These are phyloP conservation scores for Neocucurbitaria cava DNA, from an alignment of 2,329 filamentous ascomycete genomes.

Conservation along the genomic window DNA sequence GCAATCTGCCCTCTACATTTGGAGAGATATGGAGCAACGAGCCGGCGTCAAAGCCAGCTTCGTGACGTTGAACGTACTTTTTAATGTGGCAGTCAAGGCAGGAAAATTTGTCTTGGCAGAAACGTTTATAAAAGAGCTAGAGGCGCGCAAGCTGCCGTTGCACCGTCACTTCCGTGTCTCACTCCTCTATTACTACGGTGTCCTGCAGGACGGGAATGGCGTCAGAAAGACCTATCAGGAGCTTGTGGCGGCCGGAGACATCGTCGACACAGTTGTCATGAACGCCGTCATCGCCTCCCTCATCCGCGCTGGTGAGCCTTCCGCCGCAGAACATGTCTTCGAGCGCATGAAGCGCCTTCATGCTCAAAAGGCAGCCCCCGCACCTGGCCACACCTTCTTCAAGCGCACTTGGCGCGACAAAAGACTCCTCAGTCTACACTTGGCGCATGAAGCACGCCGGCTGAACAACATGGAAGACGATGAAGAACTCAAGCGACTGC, in stretches of 20 bases:
- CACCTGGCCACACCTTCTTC: conserved; percentile 35
- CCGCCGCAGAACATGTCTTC: conserved; percentile 81
- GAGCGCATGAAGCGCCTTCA: conserved; percentile 77
- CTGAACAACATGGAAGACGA: conserved; percentile 55
- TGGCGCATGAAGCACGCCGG: conserved; percentile 54
- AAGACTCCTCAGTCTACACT: conserved; percentile 54
- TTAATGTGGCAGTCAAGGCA: conserved; percentile 84
- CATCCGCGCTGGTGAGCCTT: conserved; percentile 75
- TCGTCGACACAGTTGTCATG: conserved; percentile 85
- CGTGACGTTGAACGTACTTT: conserved; percentile 93
- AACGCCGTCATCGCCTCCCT: conserved; percentile 86
- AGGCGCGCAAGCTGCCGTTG: conserved; percentile 68
- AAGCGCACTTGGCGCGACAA: conserved; percentile 52
- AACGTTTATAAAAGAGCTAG: conserved; percentile 84
- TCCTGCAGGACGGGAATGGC: conserved; percentile 74
- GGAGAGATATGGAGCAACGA: conserved; percentile 86
- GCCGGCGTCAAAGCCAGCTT: conserved; percentile 70
- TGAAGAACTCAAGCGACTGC: conserved; percentile 66
- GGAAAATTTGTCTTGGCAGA: conserved; percentile 85
- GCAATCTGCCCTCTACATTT: conserved; percentile 75
- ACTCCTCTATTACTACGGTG: conserved; percentile 82
- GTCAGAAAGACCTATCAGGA: conserved; percentile 80
- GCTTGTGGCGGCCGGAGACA: conserved; percentile 83
- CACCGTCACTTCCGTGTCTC: conserved; percentile 84
- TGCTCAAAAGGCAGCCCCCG: conserved; percentile 39